A percentile compares a stretch with the other conserved stretches of the same genome.
Conservation (phyloP, 2,329 filamentous ascomycete genomes). For the Dothideomycetes sp. region DNA sequence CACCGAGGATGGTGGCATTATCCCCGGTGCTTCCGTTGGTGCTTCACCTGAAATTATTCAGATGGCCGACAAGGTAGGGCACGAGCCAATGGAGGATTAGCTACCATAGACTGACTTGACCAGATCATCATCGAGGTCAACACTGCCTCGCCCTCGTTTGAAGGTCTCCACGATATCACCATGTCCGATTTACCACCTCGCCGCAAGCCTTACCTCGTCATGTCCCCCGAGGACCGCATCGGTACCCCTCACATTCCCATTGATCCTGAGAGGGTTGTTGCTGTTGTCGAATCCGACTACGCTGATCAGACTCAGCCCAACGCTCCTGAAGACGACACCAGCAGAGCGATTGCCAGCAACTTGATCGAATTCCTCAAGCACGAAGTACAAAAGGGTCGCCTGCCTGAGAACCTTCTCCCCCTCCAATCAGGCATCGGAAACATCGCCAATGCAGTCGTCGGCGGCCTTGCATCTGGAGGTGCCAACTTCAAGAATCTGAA, state of each 20-base stretch:
- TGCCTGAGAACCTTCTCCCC: slow-evolving; percentile 68
- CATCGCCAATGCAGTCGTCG: slow-evolving; percentile 85
- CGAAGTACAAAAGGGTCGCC: slow-evolving; percentile 67
- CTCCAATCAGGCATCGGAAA: slow-evolving; percentile 86
- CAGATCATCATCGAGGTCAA: slow-evolving; percentile 84
- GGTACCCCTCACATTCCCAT: slow-evolving; percentile 74
- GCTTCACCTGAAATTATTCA: slow-evolving; percentile 79
- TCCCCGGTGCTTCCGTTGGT: slow-evolving; percentile 77
- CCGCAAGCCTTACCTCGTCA: slow-evolving; percentile 79
- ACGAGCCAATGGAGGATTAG: not conserved
- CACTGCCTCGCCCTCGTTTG: slow-evolving; percentile 73
- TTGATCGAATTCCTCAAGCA: slow-evolving; percentile 81
- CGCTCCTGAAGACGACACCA: slow-evolving; percentile 63
- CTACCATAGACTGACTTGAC: slow-evolving; percentile 4
- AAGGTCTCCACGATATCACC: slow-evolving; percentile 84
- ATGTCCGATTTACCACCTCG: slow-evolving; percentile 75
- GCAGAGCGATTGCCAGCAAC: slow-evolving; percentile 64
- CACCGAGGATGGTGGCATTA: slow-evolving; percentile 79
- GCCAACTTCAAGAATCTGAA: slow-evolving; percentile 81
- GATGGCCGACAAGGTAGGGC: slow-evolving; percentile 71
- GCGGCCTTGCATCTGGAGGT: slow-evolving; percentile 61
- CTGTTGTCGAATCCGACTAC: slow-evolving; percentile 77
- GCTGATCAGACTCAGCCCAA: slow-evolving; percentile 69
- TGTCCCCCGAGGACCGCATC: slow-evolving; percentile 76
- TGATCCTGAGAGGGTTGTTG: slow-evolving; percentile 76